These are phyloP conservation scores for Chondrus crispus DNA, from an alignment of 23 red algal species.

Conservation along the genomic window DNA sequence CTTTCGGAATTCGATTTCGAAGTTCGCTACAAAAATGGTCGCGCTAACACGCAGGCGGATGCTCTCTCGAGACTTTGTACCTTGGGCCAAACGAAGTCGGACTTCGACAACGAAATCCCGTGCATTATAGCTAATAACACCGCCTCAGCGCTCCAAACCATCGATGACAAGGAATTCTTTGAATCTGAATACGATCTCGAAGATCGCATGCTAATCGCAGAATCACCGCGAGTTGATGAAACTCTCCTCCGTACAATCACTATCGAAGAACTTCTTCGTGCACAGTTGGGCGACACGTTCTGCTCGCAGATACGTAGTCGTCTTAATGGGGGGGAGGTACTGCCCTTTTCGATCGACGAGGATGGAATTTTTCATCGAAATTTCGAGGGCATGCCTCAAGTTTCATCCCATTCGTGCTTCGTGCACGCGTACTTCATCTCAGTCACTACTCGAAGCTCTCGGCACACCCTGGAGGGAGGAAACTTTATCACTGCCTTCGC, in stretches of 20 bases:
- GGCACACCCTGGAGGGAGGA: constrained; percentile 10
- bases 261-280: not conserved
- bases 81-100: not conserved
- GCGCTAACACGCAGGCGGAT: not conserved
- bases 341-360: not conserved
- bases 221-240: not conserved
- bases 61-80: not conserved
- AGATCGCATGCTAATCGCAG: not conserved
- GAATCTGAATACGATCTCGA: not conserved
- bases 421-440: not conserved
- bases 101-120: not conserved
- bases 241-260: not conserved
- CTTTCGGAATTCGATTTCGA: not conserved
- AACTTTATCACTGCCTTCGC: constrained; percentile 4
- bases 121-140: not conserved
- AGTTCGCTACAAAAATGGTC: not conserved
- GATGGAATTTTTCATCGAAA: not conserved
- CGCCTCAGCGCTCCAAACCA: not conserved
- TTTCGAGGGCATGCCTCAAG: not conserved
- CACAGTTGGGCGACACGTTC: not conserved
- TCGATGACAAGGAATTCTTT: not conserved
- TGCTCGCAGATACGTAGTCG: not conserved
- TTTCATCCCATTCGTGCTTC: too few species aligned
- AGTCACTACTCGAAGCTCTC: not conserved
- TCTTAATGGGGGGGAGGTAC: not conserved